These are phyloP conservation scores for Trametes sp. DNA, from an alignment of 1,284 basidiomycete species.

Conservation along the genomic window DNA sequence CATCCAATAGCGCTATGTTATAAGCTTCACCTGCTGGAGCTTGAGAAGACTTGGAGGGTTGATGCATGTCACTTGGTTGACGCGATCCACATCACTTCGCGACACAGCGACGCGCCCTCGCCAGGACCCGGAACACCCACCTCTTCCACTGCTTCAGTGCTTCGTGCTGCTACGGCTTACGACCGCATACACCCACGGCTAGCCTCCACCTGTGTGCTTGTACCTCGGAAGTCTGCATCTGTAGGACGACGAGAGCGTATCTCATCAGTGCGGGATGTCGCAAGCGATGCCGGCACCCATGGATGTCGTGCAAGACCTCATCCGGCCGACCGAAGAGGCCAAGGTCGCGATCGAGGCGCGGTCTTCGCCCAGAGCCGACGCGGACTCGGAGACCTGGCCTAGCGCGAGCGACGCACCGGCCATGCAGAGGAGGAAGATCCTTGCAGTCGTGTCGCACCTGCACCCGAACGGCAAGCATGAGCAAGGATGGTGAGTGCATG, in stretches of 20 bases:
- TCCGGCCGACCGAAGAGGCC: conserved; percentile 52
- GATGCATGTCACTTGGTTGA: no score
- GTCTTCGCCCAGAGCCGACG: conserved; percentile 19
- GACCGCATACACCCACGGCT: conserved; percentile 1
- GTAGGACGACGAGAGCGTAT: no score
- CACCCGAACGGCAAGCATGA: conserved; percentile 41
- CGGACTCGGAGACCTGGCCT: conserved; percentile 28
- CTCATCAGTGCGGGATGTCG: conserved; percentile 19
- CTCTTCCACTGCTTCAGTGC: not conserved
- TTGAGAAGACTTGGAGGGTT: no score
- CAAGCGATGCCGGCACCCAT: conserved; percentile 17
- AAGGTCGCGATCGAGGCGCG: conserved; percentile 48
- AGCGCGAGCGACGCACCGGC: conserved; percentile 16
- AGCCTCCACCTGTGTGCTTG: not conserved
- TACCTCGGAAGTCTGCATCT: no score
- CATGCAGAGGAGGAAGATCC: conserved; percentile 39
- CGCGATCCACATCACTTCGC: no score
- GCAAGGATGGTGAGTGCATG: conserved; percentile 47
- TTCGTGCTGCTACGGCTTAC: not conserved
- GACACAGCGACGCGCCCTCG: conserved; percentile 2
- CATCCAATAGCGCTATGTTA: no score
- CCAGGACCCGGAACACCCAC: conserved; percentile 4
- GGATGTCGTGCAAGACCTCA: conserved; percentile 32
- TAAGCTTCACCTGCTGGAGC: no score
- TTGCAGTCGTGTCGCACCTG: conserved; percentile 47